Evolutionary conservation across 2,329 filamentous ascomycete species (phyloP).

Genomic region (Penicillium hordei): DNA sequence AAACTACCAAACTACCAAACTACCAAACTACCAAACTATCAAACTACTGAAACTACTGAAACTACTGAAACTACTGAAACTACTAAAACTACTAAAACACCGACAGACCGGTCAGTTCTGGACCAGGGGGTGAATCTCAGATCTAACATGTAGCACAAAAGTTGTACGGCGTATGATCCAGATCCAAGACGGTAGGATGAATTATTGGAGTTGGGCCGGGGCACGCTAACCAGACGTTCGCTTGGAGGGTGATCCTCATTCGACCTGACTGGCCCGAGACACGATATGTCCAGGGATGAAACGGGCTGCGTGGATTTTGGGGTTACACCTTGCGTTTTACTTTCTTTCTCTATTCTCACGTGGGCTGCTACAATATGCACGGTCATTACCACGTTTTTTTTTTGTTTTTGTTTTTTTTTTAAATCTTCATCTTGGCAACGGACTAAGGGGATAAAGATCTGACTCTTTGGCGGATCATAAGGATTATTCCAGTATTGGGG

Average conservation of each 20-base stretch:
- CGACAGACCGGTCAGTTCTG: slow-evolving; percentile 2
- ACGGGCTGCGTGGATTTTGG: slow-evolving; percentile 18
- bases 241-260: slow-evolving; percentile 11
- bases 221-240: slow-evolving; percentile 7
- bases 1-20: too few species aligned
- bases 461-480: slow-evolving; percentile 14
- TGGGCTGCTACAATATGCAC: slow-evolving; percentile 4
- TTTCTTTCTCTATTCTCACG: slow-evolving; percentile 5
- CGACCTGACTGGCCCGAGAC: slow-evolving; percentile 23
- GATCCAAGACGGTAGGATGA: slow-evolving; percentile 7
- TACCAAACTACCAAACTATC: too few species aligned
- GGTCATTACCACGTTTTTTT: slow-evolving; percentile 7
- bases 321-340: slow-evolving; percentile 18
- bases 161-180: slow-evolving; percentile 6
- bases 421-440: slow-evolving; percentile 19
- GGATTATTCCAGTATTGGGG: neutral
- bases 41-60: too few species aligned
- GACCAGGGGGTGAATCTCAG: slow-evolving; percentile 8
- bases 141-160: slow-evolving; percentile 4
- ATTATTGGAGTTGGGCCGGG: slow-evolving; percentile 12
- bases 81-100: neutral
- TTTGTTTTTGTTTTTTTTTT: neutral
- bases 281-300: slow-evolving; percentile 23
- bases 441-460: slow-evolving; percentile 31
- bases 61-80: neutral